Conservation (phyloP, 495 filamentous ascomycete species). For the Penicillium simplicissimum region DNA sequence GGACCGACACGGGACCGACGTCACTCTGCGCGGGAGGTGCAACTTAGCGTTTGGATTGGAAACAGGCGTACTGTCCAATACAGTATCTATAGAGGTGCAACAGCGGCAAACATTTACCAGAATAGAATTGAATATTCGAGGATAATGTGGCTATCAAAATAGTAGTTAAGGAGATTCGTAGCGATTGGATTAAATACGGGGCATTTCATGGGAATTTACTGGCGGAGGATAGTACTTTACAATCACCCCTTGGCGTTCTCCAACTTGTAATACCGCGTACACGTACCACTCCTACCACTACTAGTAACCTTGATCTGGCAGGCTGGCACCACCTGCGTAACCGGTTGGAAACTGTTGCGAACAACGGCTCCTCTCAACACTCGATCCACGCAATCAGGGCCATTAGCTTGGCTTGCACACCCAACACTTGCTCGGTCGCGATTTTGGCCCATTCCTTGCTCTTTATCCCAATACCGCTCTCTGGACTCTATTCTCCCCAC, state of each 20-base stretch:
- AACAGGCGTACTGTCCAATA: conserved; percentile 29
- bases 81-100: conserved; percentile 10
- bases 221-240: not conserved
- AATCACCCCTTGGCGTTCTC: not conserved
- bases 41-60: conserved; percentile 9
- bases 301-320: not conserved
- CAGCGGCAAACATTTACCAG: not conserved
- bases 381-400: conserved; percentile 30
- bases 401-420: conserved; percentile 35
- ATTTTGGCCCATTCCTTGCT: conserved; percentile 8
- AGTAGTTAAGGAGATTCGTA: not conserved
- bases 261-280: conserved; percentile 16
- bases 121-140: not conserved
- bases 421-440: conserved; percentile 26
- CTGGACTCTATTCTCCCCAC: not conserved
- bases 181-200: not conserved
- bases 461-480: not conserved
- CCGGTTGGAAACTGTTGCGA: conserved; percentile 10
- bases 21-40: conserved; percentile 32
- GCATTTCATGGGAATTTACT: not conserved
- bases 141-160: not conserved
- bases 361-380: conserved; percentile 4
- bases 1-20: conserved; percentile 29
- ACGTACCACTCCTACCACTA: too few species aligned
- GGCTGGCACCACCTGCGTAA: conserved; percentile 20